Evolutionary conservation across 139 green algal genomes (phyloP).

Genomic region (Microglena sp.): DNA sequence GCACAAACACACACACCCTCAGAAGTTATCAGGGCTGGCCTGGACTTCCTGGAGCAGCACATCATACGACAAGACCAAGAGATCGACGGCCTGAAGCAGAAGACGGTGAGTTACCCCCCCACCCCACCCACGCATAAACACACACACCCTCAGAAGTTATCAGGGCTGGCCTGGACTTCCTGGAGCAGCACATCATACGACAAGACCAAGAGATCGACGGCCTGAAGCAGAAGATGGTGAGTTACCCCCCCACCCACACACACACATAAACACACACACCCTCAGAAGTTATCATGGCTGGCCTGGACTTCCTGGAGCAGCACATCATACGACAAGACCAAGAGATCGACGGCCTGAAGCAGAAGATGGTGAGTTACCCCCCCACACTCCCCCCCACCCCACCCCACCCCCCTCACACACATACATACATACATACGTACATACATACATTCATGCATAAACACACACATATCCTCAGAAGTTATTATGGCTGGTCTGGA

Average conservation of each 20-base stretch:
- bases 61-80: slow-evolving; percentile 28
- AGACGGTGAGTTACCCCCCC: no score
- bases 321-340: slow-evolving; percentile 32
- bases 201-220: slow-evolving; percentile 26
- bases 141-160: no score
- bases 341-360: slow-evolving; percentile 22
- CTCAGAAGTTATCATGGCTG: no score
- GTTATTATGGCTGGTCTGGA: slow-evolving; percentile 30
- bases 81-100: slow-evolving; percentile 24
- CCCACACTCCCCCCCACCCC: no score
- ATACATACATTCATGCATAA: no score
- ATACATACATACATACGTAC: no score
- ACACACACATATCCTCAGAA: no score
- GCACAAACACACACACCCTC: no score
- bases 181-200: slow-evolving; percentile 31
- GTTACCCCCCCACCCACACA: slow-evolving; percentile 5
- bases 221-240: slow-evolving; percentile 16
- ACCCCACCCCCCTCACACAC: no score
- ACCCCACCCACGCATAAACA: no score
- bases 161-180: slow-evolving; percentile 27
- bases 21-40: slow-evolving; percentile 25
- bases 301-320: slow-evolving; percentile 30
- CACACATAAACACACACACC: no score
- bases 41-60: slow-evolving; percentile 33
- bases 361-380: no score